Conservation (phyloP, 345 rosid species). For the Fremontodendron californicum region DNA sequence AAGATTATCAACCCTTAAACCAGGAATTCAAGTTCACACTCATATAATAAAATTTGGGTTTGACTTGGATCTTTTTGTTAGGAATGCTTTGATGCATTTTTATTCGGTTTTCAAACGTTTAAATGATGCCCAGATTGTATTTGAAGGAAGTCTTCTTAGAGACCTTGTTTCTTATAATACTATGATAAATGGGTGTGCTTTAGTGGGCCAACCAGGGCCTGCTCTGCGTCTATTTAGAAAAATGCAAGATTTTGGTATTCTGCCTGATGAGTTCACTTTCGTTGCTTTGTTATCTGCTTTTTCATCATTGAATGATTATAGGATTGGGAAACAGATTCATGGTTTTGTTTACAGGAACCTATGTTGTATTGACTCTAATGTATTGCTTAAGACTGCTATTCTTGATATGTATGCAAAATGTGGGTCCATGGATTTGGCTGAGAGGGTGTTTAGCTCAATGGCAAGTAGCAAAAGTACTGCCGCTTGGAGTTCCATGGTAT, state of each 20-base stretch:
- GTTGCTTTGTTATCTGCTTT: conserved; percentile 35
- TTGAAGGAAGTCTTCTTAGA: conserved; percentile 33
- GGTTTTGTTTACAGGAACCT: conserved; percentile 28
- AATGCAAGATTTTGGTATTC: conserved; percentile 23
- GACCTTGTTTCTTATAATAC: conserved; percentile 39
- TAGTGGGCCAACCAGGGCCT: conserved; percentile 12
- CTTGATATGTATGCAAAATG: conserved; percentile 36
- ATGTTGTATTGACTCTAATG: conserved; percentile 21
- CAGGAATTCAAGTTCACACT: conserved; percentile 35
- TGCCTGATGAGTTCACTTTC: conserved; percentile 39
- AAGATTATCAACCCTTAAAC: conserved; percentile 21
- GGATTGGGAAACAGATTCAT: conserved; percentile 34
- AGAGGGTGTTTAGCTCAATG: conserved; percentile 20
- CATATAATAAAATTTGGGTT: conserved; percentile 31
- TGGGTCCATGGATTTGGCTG: conserved; percentile 36
- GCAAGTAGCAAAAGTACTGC: conserved; percentile 5
- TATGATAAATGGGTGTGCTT: conserved; percentile 33
- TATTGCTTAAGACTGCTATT: conserved; percentile 26
- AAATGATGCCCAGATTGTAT: conserved; percentile 28
- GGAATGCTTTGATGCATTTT: conserved; percentile 35
- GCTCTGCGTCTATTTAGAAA: conserved; percentile 20
- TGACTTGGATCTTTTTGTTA: conserved; percentile 29
- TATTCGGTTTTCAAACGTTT: conserved; percentile 21
- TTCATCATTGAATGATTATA: conserved; percentile 21
- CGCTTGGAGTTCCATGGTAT: conserved; percentile 43